These are phyloP conservation scores for Aspergillus vadensis DNA, from an alignment of 2,329 filamentous ascomycete genomes.

Conservation along the genomic window DNA sequence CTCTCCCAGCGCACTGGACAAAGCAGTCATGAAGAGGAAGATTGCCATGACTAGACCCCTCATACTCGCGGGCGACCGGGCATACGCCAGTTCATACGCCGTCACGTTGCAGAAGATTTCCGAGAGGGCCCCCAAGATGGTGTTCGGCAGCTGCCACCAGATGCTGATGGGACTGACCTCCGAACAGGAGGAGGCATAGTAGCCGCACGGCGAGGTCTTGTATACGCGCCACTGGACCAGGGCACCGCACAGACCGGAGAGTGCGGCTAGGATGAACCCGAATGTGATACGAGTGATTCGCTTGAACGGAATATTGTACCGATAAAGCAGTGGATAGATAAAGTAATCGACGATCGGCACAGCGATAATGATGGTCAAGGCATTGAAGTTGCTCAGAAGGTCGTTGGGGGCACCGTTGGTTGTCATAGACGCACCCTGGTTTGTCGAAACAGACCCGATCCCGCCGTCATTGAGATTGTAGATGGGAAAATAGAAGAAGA, in stretches of 20 bases:
- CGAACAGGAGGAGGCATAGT: conserved; percentile 42
- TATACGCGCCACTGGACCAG: conserved; percentile 52
- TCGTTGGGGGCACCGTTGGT: conserved; percentile 57
- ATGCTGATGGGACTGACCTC: conserved; percentile 44
- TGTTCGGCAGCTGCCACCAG: conserved; percentile 47
- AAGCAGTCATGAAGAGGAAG: conserved; percentile 45
- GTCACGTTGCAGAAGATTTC: conserved; percentile 49
- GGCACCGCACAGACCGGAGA: conserved; percentile 44
- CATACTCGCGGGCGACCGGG: conserved; percentile 47
- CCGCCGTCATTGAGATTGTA: conserved; percentile 48
- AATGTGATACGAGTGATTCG: conserved; percentile 54
- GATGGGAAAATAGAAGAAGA: conserved; percentile 45
- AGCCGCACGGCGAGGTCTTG: conserved; percentile 48
- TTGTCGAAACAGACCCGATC: conserved; percentile 53
- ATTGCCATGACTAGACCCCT: conserved; percentile 46
- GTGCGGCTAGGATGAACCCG: conserved; percentile 53
- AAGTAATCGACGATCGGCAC: conserved; percentile 53
- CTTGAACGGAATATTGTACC: conserved; percentile 48
- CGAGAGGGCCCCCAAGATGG: conserved; percentile 40
- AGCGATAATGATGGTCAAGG: conserved; percentile 51
- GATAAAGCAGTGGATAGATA: conserved; percentile 51
- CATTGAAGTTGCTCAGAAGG: conserved; percentile 54
- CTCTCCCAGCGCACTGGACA: conserved; percentile 45
- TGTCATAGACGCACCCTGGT: conserved; percentile 51
- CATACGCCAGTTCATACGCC: conserved; percentile 50